Conservation (phyloP, 2,329 filamentous ascomycete genomes). For the Xylariaceae sp. region DNA sequence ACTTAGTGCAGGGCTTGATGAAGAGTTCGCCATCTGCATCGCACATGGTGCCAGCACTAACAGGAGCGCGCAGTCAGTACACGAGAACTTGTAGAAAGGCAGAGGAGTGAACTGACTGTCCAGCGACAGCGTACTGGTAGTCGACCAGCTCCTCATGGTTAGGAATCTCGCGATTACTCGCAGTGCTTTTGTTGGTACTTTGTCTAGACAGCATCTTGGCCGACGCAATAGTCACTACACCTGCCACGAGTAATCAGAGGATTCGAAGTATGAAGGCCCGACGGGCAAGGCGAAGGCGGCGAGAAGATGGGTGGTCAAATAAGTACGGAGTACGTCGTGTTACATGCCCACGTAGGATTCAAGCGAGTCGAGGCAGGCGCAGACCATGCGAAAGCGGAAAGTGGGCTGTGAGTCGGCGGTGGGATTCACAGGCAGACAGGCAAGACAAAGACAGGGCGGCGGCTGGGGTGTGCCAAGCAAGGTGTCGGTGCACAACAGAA, state of each 20-base stretch:
- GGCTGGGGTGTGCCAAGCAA: background rate
- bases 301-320: background rate
- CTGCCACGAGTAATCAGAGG: background rate
- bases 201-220: background rate
- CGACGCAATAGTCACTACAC: background rate
- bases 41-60: constrained; percentile 83
- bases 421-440: background rate
- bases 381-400: constrained; percentile 7
- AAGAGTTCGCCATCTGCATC: constrained; percentile 80
- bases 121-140: constrained; percentile 74
- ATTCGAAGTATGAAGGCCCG: background rate
- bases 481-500: background rate
- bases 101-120: constrained; percentile 61
- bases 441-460: no score
- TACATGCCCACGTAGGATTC: no score
- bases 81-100: background rate
- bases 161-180: constrained; percentile 40
- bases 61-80: constrained; percentile 15
- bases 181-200: background rate
- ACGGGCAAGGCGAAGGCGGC: background rate
- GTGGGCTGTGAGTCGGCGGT: constrained; percentile 5
- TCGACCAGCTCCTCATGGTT: constrained; percentile 59
- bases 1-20: constrained; percentile 86
- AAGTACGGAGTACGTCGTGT: no score
- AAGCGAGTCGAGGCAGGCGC: no score